Evolutionary conservation across 805 yeast genomes (phyloP).

Genomic region (Saccharomycopsis fibuligera): DNA sequence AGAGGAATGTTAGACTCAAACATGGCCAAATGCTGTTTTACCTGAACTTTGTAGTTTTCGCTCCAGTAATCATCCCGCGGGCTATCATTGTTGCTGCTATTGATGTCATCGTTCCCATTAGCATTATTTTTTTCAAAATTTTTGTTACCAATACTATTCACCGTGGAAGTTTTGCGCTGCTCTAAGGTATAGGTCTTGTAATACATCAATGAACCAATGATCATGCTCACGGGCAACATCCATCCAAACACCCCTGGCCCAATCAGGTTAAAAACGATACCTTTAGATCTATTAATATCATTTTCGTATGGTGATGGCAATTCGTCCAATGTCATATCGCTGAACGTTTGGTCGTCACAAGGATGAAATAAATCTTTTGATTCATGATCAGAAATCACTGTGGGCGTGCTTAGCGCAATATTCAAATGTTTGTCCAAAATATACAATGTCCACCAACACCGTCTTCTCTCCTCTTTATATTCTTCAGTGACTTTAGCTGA

Average conservation of each 20-base stretch:
- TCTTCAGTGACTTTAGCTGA: constrained; percentile 27
- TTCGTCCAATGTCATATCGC: constrained; percentile 14
- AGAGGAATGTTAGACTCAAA: constrained; percentile 3
- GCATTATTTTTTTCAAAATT: too few relatives aligned
- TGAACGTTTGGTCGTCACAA: constrained; percentile 28
- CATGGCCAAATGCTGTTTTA: background rate
- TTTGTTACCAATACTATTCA: too few relatives aligned
- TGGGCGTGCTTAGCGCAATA: constrained; percentile 31
- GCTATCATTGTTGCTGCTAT: background rate
- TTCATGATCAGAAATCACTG: constrained; percentile 30
- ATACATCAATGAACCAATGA: constrained; percentile 26
- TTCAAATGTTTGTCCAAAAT: constrained; percentile 35
- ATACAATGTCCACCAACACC: constrained; percentile 38
- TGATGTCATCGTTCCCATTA: too few relatives aligned
- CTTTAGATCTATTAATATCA: constrained; percentile 27
- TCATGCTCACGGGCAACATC: constrained; percentile 30
- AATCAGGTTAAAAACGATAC: constrained; percentile 26
- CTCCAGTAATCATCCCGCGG: background rate
- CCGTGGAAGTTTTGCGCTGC: constrained; percentile 3
- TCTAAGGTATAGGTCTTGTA: constrained; percentile 8
- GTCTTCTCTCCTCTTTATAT: constrained; percentile 32
- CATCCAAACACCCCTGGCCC: constrained; percentile 34
- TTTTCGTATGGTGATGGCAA: constrained; percentile 27
- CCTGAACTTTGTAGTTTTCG: background rate
- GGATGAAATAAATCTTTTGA: constrained; percentile 29